Evolutionary conservation across 2,329 filamentous ascomycete genomes (phyloP).

Genomic region (Taxawa tesnikishii): DNA sequence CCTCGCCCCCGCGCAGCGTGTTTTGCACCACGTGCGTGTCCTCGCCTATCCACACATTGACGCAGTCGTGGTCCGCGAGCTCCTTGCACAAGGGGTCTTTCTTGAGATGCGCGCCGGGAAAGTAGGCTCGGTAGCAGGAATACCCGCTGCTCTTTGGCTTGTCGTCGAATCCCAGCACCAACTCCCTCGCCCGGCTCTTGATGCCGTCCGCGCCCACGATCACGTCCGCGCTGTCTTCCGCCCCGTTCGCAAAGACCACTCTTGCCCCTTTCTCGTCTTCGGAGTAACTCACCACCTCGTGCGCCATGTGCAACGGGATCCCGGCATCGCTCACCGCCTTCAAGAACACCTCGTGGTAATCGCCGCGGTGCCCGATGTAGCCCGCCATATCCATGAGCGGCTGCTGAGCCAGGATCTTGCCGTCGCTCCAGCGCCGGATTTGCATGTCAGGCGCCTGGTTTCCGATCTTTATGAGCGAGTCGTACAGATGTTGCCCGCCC

Average conservation of each 20-base stretch:
- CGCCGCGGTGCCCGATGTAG: slow-evolving; percentile 15
- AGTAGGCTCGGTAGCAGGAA: slow-evolving; percentile 42
- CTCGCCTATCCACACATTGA: slow-evolving; percentile 37
- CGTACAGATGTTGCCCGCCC: slow-evolving; percentile 23
- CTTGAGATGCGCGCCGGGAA: slow-evolving; percentile 29
- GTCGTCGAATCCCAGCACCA: slow-evolving; percentile 34
- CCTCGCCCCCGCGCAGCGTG: slow-evolving; percentile 36
- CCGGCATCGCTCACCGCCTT: slow-evolving; percentile 14
- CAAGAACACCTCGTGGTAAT: slow-evolving; percentile 15
- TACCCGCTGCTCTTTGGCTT: slow-evolving; percentile 16
- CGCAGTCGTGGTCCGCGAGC: slow-evolving; percentile 36
- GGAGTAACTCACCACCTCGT: slow-evolving; percentile 8
- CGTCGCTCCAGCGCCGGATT: slow-evolving; percentile 36
- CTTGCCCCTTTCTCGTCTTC: slow-evolving; percentile 6
- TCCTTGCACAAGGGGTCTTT: slow-evolving; percentile 38
- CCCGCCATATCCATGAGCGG: slow-evolving; percentile 32
- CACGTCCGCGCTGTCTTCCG: slow-evolving; percentile 29
- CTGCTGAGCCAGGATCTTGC: slow-evolving; percentile 33
- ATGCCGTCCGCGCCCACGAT: slow-evolving; percentile 39
- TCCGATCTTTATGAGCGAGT: slow-evolving; percentile 29
- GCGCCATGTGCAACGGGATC: slow-evolving; percentile 14
- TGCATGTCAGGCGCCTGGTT: slow-evolving; percentile 37
- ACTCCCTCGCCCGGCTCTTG: slow-evolving; percentile 30
- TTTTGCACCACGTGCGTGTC: slow-evolving; percentile 39
- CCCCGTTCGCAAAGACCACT: slow-evolving; percentile 11